phyloP scores from a whole-genome alignment of 2,329 filamentous ascomycete species.

The Diaporthe sp. region DNA sequence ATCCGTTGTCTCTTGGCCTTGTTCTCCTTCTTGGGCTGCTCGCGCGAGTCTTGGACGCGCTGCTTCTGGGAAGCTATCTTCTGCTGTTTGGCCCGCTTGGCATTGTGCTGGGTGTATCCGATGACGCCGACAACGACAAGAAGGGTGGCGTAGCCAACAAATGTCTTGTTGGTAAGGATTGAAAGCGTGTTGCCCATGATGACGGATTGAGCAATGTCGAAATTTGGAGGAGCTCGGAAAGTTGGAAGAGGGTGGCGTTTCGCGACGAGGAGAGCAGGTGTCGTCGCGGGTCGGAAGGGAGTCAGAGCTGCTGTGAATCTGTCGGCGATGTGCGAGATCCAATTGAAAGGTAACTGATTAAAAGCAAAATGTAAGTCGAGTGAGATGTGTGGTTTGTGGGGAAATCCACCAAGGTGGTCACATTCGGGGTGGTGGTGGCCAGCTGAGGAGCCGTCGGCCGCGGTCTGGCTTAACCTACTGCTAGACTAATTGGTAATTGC shows the following conservation, averaged over 20 bases:
- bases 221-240: background rate
- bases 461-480: slow-evolving; percentile 7
- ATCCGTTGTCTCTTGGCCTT: slow-evolving; percentile 56
- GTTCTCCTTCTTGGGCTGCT: slow-evolving; percentile 52
- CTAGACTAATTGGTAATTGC: slow-evolving; percentile 23
- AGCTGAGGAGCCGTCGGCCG: background rate
- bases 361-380: slow-evolving; percentile 1
- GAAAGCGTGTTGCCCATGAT: slow-evolving; percentile 52
- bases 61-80: slow-evolving; percentile 45
- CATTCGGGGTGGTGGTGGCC: background rate
- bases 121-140: slow-evolving; percentile 43
- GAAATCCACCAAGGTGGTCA: slow-evolving; percentile 15
- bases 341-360: slow-evolving; percentile 1
- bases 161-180: slow-evolving; percentile 42
- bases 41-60: slow-evolving; percentile 47
- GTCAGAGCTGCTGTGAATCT: slow-evolving; percentile 4
- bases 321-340: slow-evolving; percentile 5
- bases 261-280: slow-evolving; percentile 2
- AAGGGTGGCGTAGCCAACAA: slow-evolving; percentile 50
- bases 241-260: background rate
- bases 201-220: slow-evolving; percentile 10
- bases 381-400: slow-evolving; percentile 7
- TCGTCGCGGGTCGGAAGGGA: background rate
- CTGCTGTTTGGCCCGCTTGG: slow-evolving; percentile 44
- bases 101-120: slow-evolving; percentile 41